Percentiles rank a stretch among this genome's conserved stretches.
These are phyloP conservation scores for Quercus lobata DNA, from an alignment of 331 rosid genomes.

Conservation along the genomic window DNA sequence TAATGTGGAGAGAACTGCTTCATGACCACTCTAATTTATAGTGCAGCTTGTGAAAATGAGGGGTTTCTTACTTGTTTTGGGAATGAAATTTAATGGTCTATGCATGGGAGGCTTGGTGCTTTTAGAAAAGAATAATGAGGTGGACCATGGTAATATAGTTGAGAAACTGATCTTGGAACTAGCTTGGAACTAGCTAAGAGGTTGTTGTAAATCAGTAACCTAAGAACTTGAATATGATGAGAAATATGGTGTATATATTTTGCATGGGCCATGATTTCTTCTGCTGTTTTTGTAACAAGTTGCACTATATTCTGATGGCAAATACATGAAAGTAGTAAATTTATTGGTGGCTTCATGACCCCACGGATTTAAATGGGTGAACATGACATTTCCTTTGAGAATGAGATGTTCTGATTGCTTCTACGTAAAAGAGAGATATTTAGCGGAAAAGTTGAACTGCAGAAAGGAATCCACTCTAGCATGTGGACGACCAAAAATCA, in stretches of 20 bases:
- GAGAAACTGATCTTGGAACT: background rate
- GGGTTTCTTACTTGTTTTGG: background rate
- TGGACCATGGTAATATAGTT: background rate
- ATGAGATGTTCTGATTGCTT: too few relatives aligned
- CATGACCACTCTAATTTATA: conserved; percentile 28
- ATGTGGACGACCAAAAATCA: too few relatives aligned
- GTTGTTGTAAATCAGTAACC: too few relatives aligned
- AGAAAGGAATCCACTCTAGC: too few relatives aligned
- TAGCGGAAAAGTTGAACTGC: too few relatives aligned
- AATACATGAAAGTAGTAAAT: conserved; percentile 5
- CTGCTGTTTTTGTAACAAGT: conserved; percentile 5
- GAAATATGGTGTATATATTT: too few relatives aligned
- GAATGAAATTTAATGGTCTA: conserved; percentile 13
- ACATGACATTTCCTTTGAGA: too few relatives aligned
- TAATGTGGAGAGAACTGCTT: conserved; percentile 2
- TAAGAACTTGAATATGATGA: too few relatives aligned
- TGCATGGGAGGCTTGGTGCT: conserved; percentile 15
- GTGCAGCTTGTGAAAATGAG: background rate
- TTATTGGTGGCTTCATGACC: conserved; percentile 8
- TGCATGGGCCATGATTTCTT: conserved; percentile 7
- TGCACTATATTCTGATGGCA: background rate
- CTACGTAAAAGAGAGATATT: too few relatives aligned
- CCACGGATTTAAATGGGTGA: background rate
- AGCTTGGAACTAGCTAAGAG: background rate
- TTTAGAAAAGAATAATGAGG: background rate